Conservation (phyloP, 129 eudicot species). For the Artemisia tridentata region DNA sequence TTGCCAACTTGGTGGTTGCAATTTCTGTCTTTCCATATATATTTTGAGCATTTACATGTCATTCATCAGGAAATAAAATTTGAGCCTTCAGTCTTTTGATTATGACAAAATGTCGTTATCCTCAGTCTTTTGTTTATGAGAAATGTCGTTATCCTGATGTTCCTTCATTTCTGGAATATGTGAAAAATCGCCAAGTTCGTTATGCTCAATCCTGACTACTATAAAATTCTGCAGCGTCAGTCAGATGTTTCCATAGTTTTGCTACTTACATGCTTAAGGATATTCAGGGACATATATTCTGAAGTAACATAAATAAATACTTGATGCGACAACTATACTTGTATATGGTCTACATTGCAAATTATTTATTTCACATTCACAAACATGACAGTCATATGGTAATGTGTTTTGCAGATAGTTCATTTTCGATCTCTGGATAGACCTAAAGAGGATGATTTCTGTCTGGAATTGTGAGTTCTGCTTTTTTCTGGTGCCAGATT, state of each 20-base stretch:
- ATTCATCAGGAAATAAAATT: conserved; percentile 76
- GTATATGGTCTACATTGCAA: no score
- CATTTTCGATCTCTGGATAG: conserved; percentile 77
- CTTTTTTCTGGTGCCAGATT: not conserved
- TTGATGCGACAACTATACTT: no score
- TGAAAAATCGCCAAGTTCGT: conserved; percentile 72
- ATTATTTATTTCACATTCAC: no score
- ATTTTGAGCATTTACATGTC: not conserved
- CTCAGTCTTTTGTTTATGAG: conserved; percentile 50
- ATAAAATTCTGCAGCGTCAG: not conserved
- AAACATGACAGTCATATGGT: conserved; percentile 3
- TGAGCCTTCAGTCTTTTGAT: no score
- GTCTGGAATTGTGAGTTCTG: conserved; percentile 73
- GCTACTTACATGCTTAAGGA: not conserved
- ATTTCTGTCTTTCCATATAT: not conserved
- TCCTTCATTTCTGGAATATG: conserved; percentile 83
- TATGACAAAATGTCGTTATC: no score
- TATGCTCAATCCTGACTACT: not conserved
- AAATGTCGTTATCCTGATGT: conserved; percentile 60
- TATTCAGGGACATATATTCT: not conserved
- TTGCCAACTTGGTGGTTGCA: not conserved
- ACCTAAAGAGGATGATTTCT: conserved; percentile 95
- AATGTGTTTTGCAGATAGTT: conserved; percentile 52
- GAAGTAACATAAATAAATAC: not conserved
- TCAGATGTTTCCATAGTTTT: not conserved